phyloP scores from a whole-genome alignment of 2,329 filamentous ascomycete genomes.

The Paramyrothecium roridum region DNA sequence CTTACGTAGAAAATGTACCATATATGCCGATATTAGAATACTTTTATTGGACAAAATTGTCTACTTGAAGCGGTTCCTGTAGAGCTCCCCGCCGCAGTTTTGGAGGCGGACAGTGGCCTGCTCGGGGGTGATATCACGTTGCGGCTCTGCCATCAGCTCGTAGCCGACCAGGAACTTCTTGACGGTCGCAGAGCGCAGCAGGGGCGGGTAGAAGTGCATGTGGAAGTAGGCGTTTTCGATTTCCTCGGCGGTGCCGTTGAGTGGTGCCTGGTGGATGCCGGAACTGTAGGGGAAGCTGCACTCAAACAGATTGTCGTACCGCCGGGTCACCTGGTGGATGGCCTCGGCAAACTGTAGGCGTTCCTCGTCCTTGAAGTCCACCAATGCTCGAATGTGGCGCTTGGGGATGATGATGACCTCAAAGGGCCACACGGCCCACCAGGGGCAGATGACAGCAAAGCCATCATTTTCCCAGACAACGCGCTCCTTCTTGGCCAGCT shows the following conservation, averaged over 20 bases:
- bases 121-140: constrained; percentile 95
- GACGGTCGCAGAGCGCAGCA: constrained; percentile 88
- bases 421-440: constrained; percentile 98
- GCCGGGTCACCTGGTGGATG: constrained; percentile 80
- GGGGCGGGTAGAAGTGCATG: constrained; percentile 95
- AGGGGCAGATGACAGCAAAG: constrained; percentile 88
- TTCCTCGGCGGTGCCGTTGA: constrained; percentile 78
- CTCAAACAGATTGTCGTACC: constrained; percentile 97
- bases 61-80: constrained; percentile 57
- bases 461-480: constrained; percentile 83
- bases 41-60: background rate
- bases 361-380: constrained; percentile 75
- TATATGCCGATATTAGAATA: no score
- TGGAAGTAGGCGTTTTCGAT: constrained; percentile 88
- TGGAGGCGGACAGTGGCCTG: constrained; percentile 81
- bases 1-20: no score
- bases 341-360: constrained; percentile 73
- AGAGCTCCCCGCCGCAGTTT: constrained; percentile 76
- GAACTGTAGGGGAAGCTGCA: constrained; percentile 97
- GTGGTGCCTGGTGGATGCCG: constrained; percentile 90
- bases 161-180: constrained; percentile 96
- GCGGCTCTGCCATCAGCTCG: constrained; percentile 95
- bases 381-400: constrained; percentile 76
- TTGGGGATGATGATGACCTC: constrained; percentile 89
- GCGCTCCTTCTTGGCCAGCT: constrained; percentile 77